Percentiles rank a stretch among this genome's conserved stretches.
These are phyloP conservation scores for Saccharum officinarum DNA, from an alignment of 176 grass and related monocot species.

Conservation along the genomic window DNA sequence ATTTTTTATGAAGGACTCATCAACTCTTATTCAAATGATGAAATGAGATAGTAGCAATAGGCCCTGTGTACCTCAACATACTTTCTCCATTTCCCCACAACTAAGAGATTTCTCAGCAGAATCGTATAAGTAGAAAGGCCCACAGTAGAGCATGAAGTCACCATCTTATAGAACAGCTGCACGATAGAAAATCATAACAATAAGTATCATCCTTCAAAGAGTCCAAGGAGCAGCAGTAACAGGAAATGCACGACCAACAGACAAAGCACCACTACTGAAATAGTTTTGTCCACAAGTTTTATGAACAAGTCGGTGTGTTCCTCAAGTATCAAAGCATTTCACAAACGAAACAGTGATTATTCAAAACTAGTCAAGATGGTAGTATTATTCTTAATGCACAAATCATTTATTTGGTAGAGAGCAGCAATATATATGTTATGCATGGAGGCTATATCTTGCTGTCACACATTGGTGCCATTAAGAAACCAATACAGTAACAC, in stretches of 20 bases:
- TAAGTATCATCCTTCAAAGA: constrained; percentile 15
- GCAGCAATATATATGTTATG: constrained; percentile 2
- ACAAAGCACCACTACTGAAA: neutral
- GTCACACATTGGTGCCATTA: neutral
- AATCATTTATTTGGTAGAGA: neutral
- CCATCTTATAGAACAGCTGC: constrained; percentile 81
- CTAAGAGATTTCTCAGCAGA: constrained; percentile 82
- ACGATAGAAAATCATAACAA: constrained; percentile 29
- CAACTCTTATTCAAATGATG: neutral
- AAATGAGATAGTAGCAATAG: neutral
- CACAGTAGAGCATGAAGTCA: constrained; percentile 54
- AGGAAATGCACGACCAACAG: constrained; percentile 11
- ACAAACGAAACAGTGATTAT: neutral
- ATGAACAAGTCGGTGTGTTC: neutral
- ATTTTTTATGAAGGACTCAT: neutral
- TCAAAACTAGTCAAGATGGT: constrained; percentile 2
- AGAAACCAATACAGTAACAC: neutral
- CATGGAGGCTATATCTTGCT: neutral
- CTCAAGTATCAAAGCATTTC: constrained; percentile 26
- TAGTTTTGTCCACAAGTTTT: neutral
- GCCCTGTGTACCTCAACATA: constrained; percentile 67
- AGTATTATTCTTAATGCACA: neutral
- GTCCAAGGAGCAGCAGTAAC: constrained; percentile 10
- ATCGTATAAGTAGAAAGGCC: constrained; percentile 66
- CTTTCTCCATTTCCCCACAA: constrained; percentile 92